These are phyloP conservation scores for Acorus calamus DNA, from an alignment of 106 monocot genomes.

Conservation along the genomic window DNA sequence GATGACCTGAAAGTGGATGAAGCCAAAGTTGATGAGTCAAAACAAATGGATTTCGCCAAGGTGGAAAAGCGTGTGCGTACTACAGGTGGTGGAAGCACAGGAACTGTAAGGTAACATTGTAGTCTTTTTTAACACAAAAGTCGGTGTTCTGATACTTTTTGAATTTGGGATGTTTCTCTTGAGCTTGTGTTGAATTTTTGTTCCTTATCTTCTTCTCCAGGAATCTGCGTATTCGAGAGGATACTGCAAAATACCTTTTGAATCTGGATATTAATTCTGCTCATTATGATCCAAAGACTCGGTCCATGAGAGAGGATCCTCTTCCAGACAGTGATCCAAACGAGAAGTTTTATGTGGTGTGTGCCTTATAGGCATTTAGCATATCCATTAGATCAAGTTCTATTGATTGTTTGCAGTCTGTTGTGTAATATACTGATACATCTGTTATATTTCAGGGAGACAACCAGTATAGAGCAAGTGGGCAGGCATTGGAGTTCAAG, in stretches of 20 bases:
- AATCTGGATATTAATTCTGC: conserved; percentile 96
- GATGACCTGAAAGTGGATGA: conserved; percentile 86
- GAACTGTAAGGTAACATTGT: conserved; percentile 71
- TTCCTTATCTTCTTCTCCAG: conserved; percentile 22
- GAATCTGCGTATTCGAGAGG: conserved; percentile 97
- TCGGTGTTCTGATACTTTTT: too few species aligned
- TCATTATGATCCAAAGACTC: conserved; percentile 90
- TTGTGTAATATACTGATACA: neutral
- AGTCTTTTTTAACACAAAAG: too few species aligned
- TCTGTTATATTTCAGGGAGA: conserved; percentile 53
- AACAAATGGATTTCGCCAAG: conserved; percentile 98
- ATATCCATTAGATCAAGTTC: neutral
- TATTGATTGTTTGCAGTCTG: neutral
- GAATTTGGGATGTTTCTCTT: neutral
- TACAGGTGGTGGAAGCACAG: conserved; percentile 96
- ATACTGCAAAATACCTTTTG: conserved; percentile 92
- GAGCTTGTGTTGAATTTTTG: conserved; percentile 1
- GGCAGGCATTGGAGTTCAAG: conserved; percentile 93
- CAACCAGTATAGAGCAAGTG: conserved; percentile 81
- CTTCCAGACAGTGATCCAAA: conserved; percentile 89
- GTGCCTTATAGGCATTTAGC: conserved; percentile 2
- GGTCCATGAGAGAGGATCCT: conserved; percentile 98
- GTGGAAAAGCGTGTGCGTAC: conserved; percentile 97
- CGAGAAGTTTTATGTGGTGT: conserved; percentile 87
- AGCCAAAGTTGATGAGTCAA: conserved; percentile 94